These are phyloP conservation scores for Suillus hirtellus DNA, from an alignment of 768 basidiomycete species.

Conservation along the genomic window DNA sequence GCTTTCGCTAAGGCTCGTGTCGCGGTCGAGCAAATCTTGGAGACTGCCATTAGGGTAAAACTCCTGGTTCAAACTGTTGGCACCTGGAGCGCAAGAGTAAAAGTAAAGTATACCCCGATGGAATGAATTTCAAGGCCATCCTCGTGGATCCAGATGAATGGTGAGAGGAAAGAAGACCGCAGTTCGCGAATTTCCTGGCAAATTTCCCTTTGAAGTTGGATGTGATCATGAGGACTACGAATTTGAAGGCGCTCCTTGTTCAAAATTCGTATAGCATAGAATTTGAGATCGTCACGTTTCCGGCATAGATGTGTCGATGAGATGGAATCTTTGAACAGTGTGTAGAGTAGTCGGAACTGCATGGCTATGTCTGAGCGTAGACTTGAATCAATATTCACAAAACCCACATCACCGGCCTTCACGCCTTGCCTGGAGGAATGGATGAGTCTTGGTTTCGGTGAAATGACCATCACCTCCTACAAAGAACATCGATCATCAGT, in stretches of 20 bases:
- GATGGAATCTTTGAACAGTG: constrained; percentile 11
- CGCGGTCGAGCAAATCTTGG: constrained; percentile 29
- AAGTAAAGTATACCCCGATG: constrained; percentile 37
- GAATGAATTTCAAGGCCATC: constrained; percentile 40
- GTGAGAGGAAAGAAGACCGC: constrained; percentile 39
- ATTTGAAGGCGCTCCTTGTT: constrained; percentile 15
- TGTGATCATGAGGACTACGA: constrained; percentile 18
- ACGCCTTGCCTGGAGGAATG: constrained; percentile 32
- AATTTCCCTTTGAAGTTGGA: constrained; percentile 34
- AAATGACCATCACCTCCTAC: constrained; percentile 52
- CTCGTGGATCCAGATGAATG: constrained; percentile 42
- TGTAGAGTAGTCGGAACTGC: constrained; percentile 38
- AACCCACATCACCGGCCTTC: constrained; percentile 10
- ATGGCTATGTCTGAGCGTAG: constrained; percentile 19
- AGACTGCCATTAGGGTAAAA: constrained; percentile 35
- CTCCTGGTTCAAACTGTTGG: constrained; percentile 30
- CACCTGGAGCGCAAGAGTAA: constrained; percentile 9
- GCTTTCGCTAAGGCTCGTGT: constrained; percentile 37
- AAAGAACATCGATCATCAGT: neutral
- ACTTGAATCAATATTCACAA: constrained; percentile 16
- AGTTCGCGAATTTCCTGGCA: constrained; percentile 38
- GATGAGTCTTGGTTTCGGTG: constrained; percentile 36
- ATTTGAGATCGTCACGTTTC: constrained; percentile 31
- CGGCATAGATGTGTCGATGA: constrained; percentile 23
- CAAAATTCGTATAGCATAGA: constrained; percentile 34